Conservation (phyloP, 257 asterid species). For the Forsythia suspensa region DNA sequence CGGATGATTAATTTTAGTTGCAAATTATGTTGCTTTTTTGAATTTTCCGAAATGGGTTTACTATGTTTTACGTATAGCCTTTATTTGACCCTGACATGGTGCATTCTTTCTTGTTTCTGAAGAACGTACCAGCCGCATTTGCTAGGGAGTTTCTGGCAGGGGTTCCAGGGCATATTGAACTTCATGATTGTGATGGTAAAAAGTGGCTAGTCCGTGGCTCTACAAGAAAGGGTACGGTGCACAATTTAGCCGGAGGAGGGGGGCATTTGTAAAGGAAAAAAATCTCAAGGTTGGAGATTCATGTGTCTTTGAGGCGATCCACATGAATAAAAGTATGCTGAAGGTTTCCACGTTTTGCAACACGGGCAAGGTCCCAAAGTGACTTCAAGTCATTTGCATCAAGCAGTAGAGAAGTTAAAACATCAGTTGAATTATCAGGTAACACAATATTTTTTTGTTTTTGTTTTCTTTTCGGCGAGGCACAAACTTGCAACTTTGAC, state of each 20-base stretch:
- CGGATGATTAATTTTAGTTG: background rate
- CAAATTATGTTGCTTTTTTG: background rate
- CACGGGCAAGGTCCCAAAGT: background rate
- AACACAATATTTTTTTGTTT: too few relatives aligned
- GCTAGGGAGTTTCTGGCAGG: background rate
- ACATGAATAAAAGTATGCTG: background rate
- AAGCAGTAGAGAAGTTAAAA: background rate
- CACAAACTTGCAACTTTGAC: too few relatives aligned
- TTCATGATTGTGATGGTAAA: background rate
- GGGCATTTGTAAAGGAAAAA: background rate
- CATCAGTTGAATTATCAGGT: too few relatives aligned
- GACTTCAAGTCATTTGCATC: background rate
- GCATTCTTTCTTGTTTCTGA: conserved; percentile 3
- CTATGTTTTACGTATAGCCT: background rate
- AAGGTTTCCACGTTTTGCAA: background rate
- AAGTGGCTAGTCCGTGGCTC: background rate
- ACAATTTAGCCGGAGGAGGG: background rate
- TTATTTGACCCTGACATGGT: background rate
- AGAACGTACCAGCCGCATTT: background rate
- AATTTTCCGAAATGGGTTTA: background rate
- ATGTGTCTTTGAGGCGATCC: background rate
- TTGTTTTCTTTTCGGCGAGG: too few relatives aligned
- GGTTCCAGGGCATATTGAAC: background rate
- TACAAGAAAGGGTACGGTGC: background rate
- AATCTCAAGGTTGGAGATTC: background rate